Evolutionary conservation across 495 filamentous ascomycete species (phyloP).

Genomic region (Echria macrotheca): DNA sequence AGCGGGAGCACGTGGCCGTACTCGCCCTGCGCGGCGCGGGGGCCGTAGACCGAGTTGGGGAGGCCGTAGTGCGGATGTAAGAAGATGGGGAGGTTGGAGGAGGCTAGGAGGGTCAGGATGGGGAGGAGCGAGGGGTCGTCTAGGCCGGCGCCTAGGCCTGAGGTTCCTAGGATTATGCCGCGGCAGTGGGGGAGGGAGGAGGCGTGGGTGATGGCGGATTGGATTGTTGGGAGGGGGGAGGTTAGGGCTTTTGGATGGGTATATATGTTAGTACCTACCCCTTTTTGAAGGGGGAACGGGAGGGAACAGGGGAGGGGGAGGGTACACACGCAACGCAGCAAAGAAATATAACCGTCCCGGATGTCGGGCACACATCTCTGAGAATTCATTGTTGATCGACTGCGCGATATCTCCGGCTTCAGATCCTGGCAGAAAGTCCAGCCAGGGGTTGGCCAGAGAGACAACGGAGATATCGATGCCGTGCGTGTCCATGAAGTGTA

Average conservation of each 20-base stretch:
- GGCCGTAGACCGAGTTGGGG: conserved; percentile 71
- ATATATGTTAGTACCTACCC: too few relatives aligned
- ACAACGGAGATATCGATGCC: conserved; percentile 77
- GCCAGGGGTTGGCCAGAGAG: conserved; percentile 92
- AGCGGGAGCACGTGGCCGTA: conserved; percentile 89
- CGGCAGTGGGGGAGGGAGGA: conserved; percentile 59
- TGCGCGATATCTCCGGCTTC: conserved; percentile 58
- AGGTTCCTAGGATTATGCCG: conserved; percentile 83
- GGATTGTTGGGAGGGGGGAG: conserved; percentile 53
- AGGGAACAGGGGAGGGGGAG: too few relatives aligned
- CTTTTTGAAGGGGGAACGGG: too few relatives aligned
- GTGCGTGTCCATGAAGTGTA: conserved; percentile 84
- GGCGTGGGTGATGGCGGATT: conserved; percentile 60
- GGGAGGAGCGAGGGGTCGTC: conserved; percentile 70
- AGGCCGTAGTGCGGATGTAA: conserved; percentile 93
- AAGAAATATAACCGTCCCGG: conserved; percentile 69
- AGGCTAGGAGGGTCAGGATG: conserved; percentile 64
- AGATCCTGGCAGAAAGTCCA: conserved; percentile 69
- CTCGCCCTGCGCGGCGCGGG: conserved; percentile 46
- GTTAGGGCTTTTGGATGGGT: too few relatives aligned
- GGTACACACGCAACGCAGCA: conserved; percentile 73
- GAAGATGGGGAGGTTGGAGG: conserved; percentile 62
- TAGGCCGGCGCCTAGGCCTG: conserved; percentile 72
- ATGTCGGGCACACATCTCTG: conserved; percentile 56
- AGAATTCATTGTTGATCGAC: conserved; percentile 71